These are phyloP conservation scores for Saitozyma sp. DNA, from an alignment of 768 basidiomycete species.

Conservation along the genomic window DNA sequence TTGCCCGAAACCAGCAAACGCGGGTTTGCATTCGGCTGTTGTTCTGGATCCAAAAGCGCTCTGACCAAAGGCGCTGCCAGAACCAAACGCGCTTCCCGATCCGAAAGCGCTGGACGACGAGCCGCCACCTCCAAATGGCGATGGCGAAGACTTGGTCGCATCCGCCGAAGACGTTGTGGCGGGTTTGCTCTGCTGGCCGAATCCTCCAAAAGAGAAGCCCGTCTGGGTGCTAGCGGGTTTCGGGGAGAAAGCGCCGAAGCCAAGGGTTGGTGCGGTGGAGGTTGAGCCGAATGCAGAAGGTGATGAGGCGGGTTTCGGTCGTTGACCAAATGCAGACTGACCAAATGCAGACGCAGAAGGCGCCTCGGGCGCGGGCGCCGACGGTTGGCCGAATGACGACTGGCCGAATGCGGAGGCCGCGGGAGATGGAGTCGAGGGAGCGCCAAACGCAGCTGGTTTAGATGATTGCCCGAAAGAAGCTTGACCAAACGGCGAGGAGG, in stretches of 20 bases:
- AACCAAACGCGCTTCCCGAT: slow-evolving; percentile 9
- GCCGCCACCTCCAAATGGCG: slow-evolving; percentile 5
- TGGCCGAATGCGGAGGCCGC: slow-evolving; percentile 13
- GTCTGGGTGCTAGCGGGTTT: slow-evolving; percentile 12
- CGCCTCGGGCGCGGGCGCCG: slow-evolving; percentile 37
- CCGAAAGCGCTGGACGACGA: slow-evolving; percentile 20
- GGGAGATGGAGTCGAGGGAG: slow-evolving; percentile 4
- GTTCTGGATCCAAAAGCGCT: slow-evolving; percentile 31
- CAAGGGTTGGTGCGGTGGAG: slow-evolving; percentile 10
- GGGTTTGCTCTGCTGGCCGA: neutral
- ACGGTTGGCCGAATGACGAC: slow-evolving; percentile 53
- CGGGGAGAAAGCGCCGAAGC: slow-evolving; percentile 26
- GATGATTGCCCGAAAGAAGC: slow-evolving; percentile 34
- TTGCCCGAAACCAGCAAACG: slow-evolving; percentile 13
- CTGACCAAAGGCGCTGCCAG: slow-evolving; percentile 29
- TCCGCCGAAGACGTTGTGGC: neutral
- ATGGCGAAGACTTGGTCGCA: neutral
- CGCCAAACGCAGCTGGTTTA: slow-evolving; percentile 3
- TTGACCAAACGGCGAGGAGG: slow-evolving; percentile 24
- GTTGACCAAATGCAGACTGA: slow-evolving; percentile 51
- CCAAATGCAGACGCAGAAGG: slow-evolving; percentile 48
- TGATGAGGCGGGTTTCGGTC: slow-evolving; percentile 27
- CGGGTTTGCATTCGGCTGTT: slow-evolving; percentile 28
- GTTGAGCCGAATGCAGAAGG: slow-evolving; percentile 7
- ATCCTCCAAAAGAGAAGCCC: slow-evolving; percentile 11